Conservation (phyloP, 2,329 filamentous ascomycete genomes). For the Ophiostoma pallidulum region DNA sequence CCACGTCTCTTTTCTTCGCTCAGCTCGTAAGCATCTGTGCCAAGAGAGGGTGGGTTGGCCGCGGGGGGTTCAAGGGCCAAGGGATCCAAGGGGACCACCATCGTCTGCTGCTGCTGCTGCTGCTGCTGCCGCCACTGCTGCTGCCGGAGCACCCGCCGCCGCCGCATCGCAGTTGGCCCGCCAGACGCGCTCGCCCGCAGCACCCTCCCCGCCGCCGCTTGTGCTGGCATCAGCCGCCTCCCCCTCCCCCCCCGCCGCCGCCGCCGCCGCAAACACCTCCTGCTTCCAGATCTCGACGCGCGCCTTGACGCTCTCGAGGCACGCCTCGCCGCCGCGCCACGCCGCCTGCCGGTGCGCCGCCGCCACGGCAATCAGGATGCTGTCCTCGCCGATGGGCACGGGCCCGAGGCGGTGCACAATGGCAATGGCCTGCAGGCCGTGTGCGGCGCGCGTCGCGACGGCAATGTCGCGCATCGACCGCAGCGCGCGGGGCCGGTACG, state of each 20-base stretch:
- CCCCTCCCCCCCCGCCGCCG: background rate
- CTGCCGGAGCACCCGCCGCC: background rate
- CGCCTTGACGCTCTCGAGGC: constrained; percentile 76
- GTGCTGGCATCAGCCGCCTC: background rate
- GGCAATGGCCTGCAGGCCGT: constrained; percentile 62
- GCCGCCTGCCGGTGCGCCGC: constrained; percentile 74
- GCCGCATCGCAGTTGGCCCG: constrained; percentile 8
- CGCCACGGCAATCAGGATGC: constrained; percentile 80
- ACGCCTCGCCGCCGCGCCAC: constrained; percentile 83
- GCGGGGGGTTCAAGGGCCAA: too few species aligned
- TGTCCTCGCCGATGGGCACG: constrained; percentile 87
- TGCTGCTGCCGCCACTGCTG: background rate
- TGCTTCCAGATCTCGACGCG: constrained; percentile 92
- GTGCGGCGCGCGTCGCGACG: constrained; percentile 43
- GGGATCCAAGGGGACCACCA: too few species aligned
- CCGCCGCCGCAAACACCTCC: constrained; percentile 61
- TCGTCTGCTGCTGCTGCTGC: background rate
- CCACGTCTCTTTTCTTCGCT: too few species aligned
- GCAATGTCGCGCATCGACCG: constrained; percentile 59
- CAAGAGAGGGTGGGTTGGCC: too few species aligned
- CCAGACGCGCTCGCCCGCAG: constrained; percentile 22
- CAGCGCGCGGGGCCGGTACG: constrained; percentile 63
- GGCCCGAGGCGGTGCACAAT: constrained; percentile 77
- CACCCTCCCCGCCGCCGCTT: constrained; percentile 34
- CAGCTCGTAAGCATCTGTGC: too few species aligned